Conservation (phyloP, 2,329 filamentous ascomycete species). For the Ophiostoma perfectum region DNA sequence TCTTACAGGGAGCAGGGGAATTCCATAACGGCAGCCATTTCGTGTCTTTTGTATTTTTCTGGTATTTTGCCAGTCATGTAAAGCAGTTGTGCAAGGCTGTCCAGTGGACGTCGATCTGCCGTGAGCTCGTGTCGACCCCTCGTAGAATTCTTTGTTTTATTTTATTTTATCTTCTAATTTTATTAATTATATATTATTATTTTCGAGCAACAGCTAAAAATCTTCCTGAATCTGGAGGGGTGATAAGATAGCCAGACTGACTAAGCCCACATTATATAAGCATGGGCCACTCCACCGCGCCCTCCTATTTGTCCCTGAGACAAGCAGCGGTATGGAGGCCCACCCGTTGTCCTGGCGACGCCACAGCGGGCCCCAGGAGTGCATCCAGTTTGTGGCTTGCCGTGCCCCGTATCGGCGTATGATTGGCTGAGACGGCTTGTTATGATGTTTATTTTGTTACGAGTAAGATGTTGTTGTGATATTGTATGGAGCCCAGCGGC, state of each 20-base stretch:
- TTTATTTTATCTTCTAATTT: no score
- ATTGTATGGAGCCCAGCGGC: conserved; percentile 4
- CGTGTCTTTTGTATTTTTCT: neutral
- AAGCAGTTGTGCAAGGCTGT: neutral
- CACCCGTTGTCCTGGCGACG: conserved; percentile 26
- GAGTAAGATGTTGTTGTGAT: conserved; percentile 8
- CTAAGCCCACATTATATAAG: neutral
- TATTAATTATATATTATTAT: no score
- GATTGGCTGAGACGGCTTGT: conserved; percentile 25
- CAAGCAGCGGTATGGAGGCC: conserved; percentile 1
- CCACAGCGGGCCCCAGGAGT: conserved; percentile 1
- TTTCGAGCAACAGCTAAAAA: no score
- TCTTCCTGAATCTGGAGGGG: no score
- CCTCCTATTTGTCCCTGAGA: conserved; percentile 2
- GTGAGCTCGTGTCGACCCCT: neutral
- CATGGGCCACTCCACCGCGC: neutral
- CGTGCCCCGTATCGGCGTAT: neutral
- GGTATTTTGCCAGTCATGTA: no score
- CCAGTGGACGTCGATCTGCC: neutral
- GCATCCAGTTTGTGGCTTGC: conserved; percentile 22
- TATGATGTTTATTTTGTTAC: conserved; percentile 23
- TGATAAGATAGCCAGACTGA: neutral
- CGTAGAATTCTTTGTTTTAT: neutral
- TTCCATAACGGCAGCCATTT: conserved; percentile 39
- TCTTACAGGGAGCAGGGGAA: conserved; percentile 60